Conservation (phyloP, 345 rosid species). For the Draba incana region DNA sequence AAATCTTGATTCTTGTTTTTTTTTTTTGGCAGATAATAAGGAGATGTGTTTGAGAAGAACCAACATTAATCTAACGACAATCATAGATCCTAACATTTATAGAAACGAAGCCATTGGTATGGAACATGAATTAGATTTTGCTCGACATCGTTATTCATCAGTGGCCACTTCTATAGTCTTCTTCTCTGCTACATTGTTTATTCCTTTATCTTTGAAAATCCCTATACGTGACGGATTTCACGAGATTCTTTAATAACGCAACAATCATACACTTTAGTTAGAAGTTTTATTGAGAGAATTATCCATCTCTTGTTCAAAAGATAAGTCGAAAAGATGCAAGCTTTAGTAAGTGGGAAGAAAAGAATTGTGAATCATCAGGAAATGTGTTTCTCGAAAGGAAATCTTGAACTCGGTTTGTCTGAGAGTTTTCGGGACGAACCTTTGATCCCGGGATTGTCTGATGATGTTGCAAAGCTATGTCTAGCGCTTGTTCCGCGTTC, state of each 20-base stretch:
- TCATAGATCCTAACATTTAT: conserved; percentile 32
- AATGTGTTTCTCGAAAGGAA: conserved; percentile 53
- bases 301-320: conserved; percentile 27
- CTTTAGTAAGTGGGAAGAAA: conserved; percentile 58
- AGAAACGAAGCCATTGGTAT: conserved; percentile 58
- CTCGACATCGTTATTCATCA: conserved; percentile 54
- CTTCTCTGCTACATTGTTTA: conserved; percentile 67
- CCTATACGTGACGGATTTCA: conserved; percentile 84
- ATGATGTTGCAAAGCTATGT: conserved; percentile 84
- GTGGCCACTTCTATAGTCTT: conserved; percentile 55
- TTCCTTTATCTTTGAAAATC: conserved; percentile 83
- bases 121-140: conserved; percentile 76
- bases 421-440: conserved; percentile 43
- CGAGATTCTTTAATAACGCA: conserved; percentile 56
- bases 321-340: conserved; percentile 48
- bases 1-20: not conserved
- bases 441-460: conserved; percentile 82
- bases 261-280: conserved; percentile 40
- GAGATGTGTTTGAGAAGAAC: conserved; percentile 60
- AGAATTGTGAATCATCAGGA: conserved; percentile 21
- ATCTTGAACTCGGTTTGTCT: conserved; percentile 40
- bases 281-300: conserved; percentile 39
- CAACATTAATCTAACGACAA: conserved; percentile 39
- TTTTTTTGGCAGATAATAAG: conserved; percentile 43
- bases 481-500: conserved; percentile 84